These are phyloP conservation scores for Phialophora chinensis DNA, from an alignment of 2,329 filamentous ascomycete species.

Conservation along the genomic window DNA sequence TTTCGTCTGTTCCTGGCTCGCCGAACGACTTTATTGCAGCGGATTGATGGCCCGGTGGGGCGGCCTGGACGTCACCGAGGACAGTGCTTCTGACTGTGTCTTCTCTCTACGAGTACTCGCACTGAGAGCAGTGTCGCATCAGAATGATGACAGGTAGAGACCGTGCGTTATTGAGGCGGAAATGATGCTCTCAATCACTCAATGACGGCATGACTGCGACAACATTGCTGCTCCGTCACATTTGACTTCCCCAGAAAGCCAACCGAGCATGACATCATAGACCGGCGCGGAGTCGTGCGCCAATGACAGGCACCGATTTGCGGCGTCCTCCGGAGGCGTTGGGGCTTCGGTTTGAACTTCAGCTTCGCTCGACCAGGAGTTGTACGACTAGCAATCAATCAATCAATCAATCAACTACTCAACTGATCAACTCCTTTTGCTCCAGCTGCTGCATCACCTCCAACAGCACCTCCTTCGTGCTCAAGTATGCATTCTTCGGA, in stretches of 20 bases:
- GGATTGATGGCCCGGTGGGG: constrained; percentile 8
- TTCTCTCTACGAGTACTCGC: neutral
- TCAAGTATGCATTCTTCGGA: constrained; percentile 76
- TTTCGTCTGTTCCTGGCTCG: neutral
- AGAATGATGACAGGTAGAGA: constrained; percentile 13
- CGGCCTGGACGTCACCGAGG: neutral
- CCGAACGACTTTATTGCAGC: constrained; percentile 13
- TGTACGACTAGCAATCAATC: neutral
- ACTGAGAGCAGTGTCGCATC: neutral
- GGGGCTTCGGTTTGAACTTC: neutral
- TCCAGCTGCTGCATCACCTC: constrained; percentile 69
- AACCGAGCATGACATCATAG: neutral
- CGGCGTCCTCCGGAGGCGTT: neutral
- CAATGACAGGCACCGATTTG: constrained; percentile 7
- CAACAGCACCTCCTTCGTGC: constrained; percentile 80
- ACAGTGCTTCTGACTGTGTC: neutral
- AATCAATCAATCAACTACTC: neutral
- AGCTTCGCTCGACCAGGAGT: neutral
- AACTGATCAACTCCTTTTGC: constrained; percentile 26
- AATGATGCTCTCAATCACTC: constrained; percentile 8
- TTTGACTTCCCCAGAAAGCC: constrained; percentile 1
- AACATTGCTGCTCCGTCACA: neutral
- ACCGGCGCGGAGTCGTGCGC: neutral
- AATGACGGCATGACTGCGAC: constrained; percentile 6
- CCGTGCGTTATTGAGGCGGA: neutral